These are phyloP conservation scores for Gillenia trifoliata DNA, from an alignment of 306 rosid genomes.

Conservation along the genomic window DNA sequence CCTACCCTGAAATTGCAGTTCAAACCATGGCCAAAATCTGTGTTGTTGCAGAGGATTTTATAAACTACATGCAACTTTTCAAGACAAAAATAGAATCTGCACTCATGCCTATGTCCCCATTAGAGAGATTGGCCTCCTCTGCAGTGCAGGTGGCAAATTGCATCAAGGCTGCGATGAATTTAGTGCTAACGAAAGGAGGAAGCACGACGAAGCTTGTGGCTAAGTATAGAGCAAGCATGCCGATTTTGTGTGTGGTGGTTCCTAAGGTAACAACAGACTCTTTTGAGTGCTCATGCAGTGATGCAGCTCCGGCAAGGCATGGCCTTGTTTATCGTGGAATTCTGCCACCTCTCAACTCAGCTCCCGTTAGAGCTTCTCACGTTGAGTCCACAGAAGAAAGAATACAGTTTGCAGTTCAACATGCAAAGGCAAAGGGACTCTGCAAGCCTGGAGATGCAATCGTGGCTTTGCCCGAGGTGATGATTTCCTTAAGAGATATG, in stretches of 20 bases:
- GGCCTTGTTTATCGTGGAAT: not conserved
- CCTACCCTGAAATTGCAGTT: no score
- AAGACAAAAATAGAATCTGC: no score
- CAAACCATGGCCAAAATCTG: no score
- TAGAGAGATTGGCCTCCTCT: no score
- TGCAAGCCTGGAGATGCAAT: not conserved
- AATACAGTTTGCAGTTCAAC: not conserved
- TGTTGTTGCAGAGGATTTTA: no score
- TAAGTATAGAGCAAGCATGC: slow-evolving; percentile 51
- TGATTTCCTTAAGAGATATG: no score
- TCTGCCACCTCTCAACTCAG: not conserved
- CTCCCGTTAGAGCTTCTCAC: not conserved
- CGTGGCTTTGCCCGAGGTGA: slow-evolving; percentile 1
- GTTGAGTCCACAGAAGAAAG: not conserved
- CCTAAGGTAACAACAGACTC: slow-evolving; percentile 36
- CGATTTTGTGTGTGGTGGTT: slow-evolving; percentile 38
- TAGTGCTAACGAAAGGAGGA: slow-evolving; percentile 24
- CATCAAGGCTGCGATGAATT: no score
- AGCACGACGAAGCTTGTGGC: slow-evolving; percentile 33
- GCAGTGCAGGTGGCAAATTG: no score
- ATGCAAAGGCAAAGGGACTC: not conserved
- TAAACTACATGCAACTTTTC: no score
- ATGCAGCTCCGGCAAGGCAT: not conserved
- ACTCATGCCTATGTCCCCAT: no score
- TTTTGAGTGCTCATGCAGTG: slow-evolving; percentile 24